phyloP scores from a whole-genome alignment of 306 rosid genomes.

The Datisca glomerata region DNA sequence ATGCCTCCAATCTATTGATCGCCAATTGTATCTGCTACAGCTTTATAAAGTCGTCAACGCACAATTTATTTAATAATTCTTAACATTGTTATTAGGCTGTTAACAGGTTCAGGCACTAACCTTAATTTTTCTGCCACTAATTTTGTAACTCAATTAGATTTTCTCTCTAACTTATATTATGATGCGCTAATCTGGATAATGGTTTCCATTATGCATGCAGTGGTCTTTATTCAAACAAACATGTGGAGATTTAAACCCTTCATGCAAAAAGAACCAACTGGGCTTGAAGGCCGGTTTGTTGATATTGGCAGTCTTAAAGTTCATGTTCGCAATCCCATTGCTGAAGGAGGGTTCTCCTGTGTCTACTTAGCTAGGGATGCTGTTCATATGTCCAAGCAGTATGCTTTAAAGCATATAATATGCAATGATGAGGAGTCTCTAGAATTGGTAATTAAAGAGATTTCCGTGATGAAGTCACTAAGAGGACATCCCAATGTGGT shows the following conservation, averaged over 20 bases:
- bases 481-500: conserved; percentile 87
- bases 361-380: conserved; percentile 88
- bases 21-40: no score
- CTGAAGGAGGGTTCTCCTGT: conserved; percentile 96
- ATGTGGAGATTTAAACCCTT: conserved; percentile 99
- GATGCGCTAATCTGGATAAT: no score
- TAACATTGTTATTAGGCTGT: no score
- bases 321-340: conserved; percentile 62
- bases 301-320: conserved; percentile 85
- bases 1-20: no score
- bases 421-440: conserved; percentile 85
- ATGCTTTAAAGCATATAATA: conserved; percentile 92
- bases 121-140: no score
- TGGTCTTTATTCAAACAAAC: conserved; percentile 3
- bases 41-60: no score
- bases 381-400: conserved; percentile 68
- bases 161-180: no score
- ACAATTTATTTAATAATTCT: no score
- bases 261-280: conserved; percentile 70
- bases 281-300: conserved; percentile 82
- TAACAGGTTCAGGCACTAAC: no score
- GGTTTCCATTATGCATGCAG: neutral
- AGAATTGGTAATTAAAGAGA: conserved; percentile 74
- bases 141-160: no score
- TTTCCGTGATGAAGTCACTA: conserved; percentile 66